Conservation (phyloP, 306 rosid genomes). For the Rubus idaeus region DNA sequence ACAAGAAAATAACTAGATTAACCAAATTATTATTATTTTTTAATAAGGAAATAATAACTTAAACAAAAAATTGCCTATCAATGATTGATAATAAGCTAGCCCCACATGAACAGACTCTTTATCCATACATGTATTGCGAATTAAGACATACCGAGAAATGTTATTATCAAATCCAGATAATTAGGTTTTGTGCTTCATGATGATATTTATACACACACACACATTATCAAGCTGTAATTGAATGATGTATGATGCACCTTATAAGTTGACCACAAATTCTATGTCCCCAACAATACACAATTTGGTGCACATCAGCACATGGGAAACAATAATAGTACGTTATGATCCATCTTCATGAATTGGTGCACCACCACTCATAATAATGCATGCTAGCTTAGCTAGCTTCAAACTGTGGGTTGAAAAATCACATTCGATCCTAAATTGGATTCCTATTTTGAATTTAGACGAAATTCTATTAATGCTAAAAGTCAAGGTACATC, state of each 20-base stretch:
- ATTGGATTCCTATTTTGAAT: background rate
- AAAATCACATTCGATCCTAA: background rate
- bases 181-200: conserved; percentile 17
- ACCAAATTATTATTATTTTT: too few relatives aligned
- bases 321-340: background rate
- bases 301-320: conserved; percentile 20
- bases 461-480: background rate
- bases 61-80: background rate
- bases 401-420: background rate
- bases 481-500: too few relatives aligned
- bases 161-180: conserved; percentile 15
- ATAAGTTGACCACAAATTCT: conserved; percentile 37
- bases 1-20: background rate
- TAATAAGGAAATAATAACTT: background rate
- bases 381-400: conserved; percentile 5
- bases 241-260: conserved; percentile 13
- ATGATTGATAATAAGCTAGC: conserved; percentile 4
- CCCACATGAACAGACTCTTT: conserved; percentile 33
- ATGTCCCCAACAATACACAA: conserved; percentile 39
- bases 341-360: background rate
- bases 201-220: background rate
- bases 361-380: conserved; percentile 7
- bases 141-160: conserved; percentile 6
- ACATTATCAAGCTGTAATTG: background rate
- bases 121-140: conserved; percentile 4